These are phyloP conservation scores for Camillea tinctor DNA, from an alignment of 2,329 filamentous ascomycete genomes.

Conservation along the genomic window DNA sequence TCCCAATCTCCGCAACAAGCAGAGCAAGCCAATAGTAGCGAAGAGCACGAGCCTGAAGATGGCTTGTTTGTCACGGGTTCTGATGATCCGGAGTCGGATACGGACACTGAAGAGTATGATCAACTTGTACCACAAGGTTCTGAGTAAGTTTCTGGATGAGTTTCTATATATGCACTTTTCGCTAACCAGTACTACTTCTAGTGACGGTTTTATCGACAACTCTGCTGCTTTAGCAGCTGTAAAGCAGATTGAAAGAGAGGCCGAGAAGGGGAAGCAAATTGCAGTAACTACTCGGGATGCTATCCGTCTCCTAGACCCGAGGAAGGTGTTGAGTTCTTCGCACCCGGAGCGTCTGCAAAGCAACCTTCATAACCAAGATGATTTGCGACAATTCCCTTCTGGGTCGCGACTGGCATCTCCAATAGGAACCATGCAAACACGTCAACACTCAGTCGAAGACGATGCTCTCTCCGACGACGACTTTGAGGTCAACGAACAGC, in stretches of 20 bases:
- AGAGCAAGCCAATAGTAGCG: not conserved
- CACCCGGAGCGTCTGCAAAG: not conserved
- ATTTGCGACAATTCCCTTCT: not conserved
- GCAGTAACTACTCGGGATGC: slow-evolving; percentile 14
- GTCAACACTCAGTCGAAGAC: not conserved
- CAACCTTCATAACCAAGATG: not conserved
- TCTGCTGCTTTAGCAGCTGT: slow-evolving; percentile 20
- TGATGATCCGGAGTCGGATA: slow-evolving; percentile 18
- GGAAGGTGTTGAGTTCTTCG: slow-evolving; percentile 12
- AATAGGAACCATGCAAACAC: slow-evolving; percentile 5
- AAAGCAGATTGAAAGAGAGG: slow-evolving; percentile 16
- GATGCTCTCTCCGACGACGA: slow-evolving; percentile 12
- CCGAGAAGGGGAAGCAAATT: slow-evolving; percentile 10
- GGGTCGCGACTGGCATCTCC: not conserved
- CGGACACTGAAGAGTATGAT: slow-evolving; percentile 19
- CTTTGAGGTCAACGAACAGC: slow-evolving; percentile 27
- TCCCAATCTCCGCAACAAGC: not conserved
- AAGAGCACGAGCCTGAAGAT: too few species aligned
- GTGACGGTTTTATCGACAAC: slow-evolving; percentile 25
- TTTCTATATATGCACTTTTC: not conserved
- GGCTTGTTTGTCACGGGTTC: slow-evolving; percentile 8
- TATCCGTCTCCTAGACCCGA: slow-evolving; percentile 22
- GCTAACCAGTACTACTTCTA: slow-evolving; percentile 14
- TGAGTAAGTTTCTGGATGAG: slow-evolving; percentile 14
- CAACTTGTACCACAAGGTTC: slow-evolving; percentile 17